Evolutionary conservation across 139 green algal species (phyloP).

Genomic region (Chlorella sp.): DNA sequence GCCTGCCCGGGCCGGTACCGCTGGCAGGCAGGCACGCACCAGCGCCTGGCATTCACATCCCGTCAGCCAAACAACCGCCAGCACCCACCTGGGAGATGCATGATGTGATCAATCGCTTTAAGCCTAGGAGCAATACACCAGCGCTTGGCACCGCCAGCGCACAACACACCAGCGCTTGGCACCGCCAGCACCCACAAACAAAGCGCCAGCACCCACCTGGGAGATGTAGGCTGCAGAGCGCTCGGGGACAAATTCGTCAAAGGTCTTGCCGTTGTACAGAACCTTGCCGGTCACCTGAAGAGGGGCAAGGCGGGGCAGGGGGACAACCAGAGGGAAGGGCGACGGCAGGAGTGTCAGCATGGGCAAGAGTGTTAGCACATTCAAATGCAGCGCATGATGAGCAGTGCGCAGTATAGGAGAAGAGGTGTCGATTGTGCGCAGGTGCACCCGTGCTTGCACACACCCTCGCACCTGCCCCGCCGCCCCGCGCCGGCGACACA

Average conservation of each 20-base stretch:
- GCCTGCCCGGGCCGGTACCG: too few relatives aligned
- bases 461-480: background rate
- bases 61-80: background rate
- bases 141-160: too few relatives aligned
- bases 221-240: constrained; percentile 62
- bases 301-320: background rate
- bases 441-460: background rate
- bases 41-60: too few relatives aligned
- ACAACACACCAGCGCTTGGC: too few relatives aligned
- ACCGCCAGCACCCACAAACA: background rate
- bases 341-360: background rate
- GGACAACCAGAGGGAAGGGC: too few relatives aligned
- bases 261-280: constrained; percentile 36
- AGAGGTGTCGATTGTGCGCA: too few relatives aligned
- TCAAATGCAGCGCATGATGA: background rate
- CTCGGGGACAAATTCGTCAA: constrained; percentile 64
- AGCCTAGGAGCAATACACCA: too few relatives aligned
- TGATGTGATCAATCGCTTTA: too few relatives aligned
- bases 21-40: too few relatives aligned
- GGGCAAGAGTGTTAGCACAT: background rate
- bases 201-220: constrained; percentile 43
- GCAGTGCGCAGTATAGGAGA: too few relatives aligned
- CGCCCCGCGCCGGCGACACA: background rate
- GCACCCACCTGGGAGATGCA: constrained; percentile 63
- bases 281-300: background rate